Percentiles rank a stretch among this genome's conserved stretches.
phyloP scores from a whole-genome alignment of 2,329 filamentous ascomycete genomes.

The Penicillium sp. region DNA sequence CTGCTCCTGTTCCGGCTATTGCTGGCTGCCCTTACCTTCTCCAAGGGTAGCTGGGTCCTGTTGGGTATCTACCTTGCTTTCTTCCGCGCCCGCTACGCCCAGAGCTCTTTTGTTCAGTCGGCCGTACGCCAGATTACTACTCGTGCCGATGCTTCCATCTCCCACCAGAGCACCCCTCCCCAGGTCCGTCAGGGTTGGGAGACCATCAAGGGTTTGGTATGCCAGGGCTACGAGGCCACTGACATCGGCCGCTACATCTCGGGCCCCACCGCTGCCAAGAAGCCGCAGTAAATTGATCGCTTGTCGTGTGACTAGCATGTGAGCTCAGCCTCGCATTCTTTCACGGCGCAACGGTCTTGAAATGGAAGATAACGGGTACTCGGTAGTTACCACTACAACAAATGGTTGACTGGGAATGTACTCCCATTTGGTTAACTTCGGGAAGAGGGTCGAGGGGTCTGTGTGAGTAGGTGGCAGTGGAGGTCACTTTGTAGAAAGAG shows the following conservation, averaged over 20 bases:
- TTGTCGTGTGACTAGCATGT: not conserved
- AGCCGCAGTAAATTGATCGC: slow-evolving; percentile 42
- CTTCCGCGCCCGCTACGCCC: slow-evolving; percentile 80
- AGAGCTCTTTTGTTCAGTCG: slow-evolving; percentile 89
- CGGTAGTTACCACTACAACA: not conserved
- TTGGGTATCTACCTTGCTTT: slow-evolving; percentile 83
- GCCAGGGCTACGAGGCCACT: slow-evolving; percentile 73
- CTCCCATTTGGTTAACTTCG: not conserved
- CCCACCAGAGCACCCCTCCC: slow-evolving; percentile 82
- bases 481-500: slow-evolving; percentile 20
- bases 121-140: slow-evolving; percentile 68
- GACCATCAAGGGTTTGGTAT: slow-evolving; percentile 64
- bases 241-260: slow-evolving; percentile 70
- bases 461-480: slow-evolving; percentile 1
- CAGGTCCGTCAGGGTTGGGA: slow-evolving; percentile 76
- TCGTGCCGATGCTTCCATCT: slow-evolving; percentile 73
- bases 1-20: slow-evolving; percentile 78
- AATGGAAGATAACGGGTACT: not conserved
- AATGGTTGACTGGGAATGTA: not conserved
- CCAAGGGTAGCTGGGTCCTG: slow-evolving; percentile 85
- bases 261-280: slow-evolving; percentile 45
- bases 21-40: slow-evolving; percentile 77
- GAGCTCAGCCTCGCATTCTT: not conserved
- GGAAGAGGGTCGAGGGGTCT: slow-evolving; percentile 1
- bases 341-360: not conserved